These are phyloP conservation scores for Fraxinus latifolia DNA, from an alignment of 305 asterid species.

Conservation along the genomic window DNA sequence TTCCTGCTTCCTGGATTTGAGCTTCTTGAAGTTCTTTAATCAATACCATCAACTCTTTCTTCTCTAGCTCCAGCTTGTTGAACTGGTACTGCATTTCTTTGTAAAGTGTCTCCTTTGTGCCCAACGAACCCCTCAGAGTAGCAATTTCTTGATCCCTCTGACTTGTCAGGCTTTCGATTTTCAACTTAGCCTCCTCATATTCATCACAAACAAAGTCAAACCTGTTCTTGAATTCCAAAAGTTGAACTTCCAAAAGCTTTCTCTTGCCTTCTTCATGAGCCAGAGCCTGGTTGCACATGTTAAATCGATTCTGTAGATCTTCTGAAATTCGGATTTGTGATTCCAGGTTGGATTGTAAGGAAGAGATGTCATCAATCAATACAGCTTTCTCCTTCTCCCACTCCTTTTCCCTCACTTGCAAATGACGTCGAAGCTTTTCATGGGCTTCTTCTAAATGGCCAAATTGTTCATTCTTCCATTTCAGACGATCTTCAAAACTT, in stretches of 20 bases:
- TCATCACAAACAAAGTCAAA: conserved; percentile 58
- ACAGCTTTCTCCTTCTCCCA: conserved; percentile 71
- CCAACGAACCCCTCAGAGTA: conserved; percentile 53
- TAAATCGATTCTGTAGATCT: conserved; percentile 55
- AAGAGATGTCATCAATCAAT: conserved; percentile 59
- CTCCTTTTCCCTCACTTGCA: conserved; percentile 57
- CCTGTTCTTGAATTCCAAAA: conserved; percentile 51
- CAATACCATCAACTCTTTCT: conserved; percentile 51
- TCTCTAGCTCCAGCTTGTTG: conserved; percentile 67
- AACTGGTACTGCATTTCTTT: conserved; percentile 84
- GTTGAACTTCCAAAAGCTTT: conserved; percentile 56
- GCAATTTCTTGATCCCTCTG: conserved; percentile 76
- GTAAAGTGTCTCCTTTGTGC: conserved; percentile 55
- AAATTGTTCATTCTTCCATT: conserved; percentile 93
- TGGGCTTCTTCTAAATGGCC: conserved; percentile 76
- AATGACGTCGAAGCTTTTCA: conserved; percentile 49
- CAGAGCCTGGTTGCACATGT: conserved; percentile 75
- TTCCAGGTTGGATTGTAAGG: conserved; percentile 56
- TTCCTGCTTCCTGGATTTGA: conserved; percentile 63
- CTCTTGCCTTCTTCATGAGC: conserved; percentile 80
- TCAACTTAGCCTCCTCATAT: conserved; percentile 61
- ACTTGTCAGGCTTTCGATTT: conserved; percentile 44
- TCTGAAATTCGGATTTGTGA: conserved; percentile 64
- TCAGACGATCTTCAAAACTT: conserved; percentile 64
- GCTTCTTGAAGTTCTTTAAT: conserved; percentile 72